Base-by-base conservation (phyloP, 768 basidiomycete species). In the Ramaria sp. region DNA sequence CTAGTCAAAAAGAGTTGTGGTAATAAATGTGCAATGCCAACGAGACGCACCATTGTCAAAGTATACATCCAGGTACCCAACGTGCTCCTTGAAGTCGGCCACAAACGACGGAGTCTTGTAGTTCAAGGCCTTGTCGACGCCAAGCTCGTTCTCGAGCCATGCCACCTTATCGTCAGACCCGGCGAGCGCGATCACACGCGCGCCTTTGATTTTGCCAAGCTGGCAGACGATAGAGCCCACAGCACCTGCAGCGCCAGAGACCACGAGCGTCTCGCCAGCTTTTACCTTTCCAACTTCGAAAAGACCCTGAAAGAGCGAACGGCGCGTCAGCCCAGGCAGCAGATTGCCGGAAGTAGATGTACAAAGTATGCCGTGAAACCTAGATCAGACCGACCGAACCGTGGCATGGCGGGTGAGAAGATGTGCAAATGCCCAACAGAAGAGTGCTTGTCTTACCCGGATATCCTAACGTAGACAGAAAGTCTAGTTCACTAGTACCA, bases 331-430 rank as follows among this genome's bases (percentile, higher is more conserved):
- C 24, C 16, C 36, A 9, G 42, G 42, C 7, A 47, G 22, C 20
- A 47, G 15, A 47, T 47, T 4, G 13, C 28, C 1, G 12, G 4
- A 25, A 1, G 5, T 15, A 44, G 7, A 63, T 80, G 53, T 62
- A 91, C 91, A 58, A 93, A 89, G 67, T 93, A 96, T 4, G 93
- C 93, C 5, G 93, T 95, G 64, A 92, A 62, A 8, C 88, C 88
- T 86, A 62, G 38, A 27, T 4, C n/a, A n/a, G n/a, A n/a, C n/a
- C n/a, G n/a, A n/a, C n/a, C n/a, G n/a, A n/a, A n/a, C n/a, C n/a
- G n/a, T n/a, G n/a, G n/a, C n/a, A n/a, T n/a, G n/a, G n/a, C n/a
- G n/a, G n/a, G n/a, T n/a, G n/a, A n/a, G 32, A 24, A 51, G 34
- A 51, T 41, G 5, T 50, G 12, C n/a, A 22, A 13, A 3, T 37